phyloP scores from a whole-genome alignment of 352 stramenopile genomes.

The Aphanomyces astaci region DNA sequence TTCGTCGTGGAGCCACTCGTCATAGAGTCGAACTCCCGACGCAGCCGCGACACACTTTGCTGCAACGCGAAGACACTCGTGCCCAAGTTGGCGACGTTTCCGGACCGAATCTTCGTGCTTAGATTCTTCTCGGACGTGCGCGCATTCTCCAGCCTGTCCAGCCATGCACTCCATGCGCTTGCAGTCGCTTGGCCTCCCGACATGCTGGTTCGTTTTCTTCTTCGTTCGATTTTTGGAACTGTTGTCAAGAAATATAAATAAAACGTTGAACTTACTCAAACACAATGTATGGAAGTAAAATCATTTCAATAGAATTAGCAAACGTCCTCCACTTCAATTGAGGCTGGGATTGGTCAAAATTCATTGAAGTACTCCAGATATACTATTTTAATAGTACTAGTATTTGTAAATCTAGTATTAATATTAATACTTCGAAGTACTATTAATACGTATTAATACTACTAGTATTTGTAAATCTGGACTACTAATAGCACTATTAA shows the following conservation, averaged over 20 bases:
- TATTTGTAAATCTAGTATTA: no score
- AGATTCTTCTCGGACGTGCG: conserved; percentile 56
- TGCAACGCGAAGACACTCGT: conserved; percentile 80
- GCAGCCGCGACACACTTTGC: conserved; percentile 69
- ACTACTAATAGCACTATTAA: no score
- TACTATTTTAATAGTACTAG: no score
- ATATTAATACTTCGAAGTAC: no score
- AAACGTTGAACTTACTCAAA: background rate
- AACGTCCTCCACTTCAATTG: background rate
- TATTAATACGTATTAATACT: no score
- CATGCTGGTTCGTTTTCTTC: conserved; percentile 11
- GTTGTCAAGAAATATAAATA: background rate
- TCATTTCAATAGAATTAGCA: background rate
- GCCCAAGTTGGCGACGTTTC: conserved; percentile 50
- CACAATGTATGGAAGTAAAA: background rate
- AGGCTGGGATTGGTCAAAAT: background rate
- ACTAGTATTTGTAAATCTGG: no score
- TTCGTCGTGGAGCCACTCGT: conserved; percentile 11
- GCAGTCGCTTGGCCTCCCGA: conserved; percentile 28
- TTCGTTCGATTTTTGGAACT: background rate
- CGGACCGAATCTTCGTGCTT: conserved; percentile 53
- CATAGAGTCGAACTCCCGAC: conserved; percentile 69
- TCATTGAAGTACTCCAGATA: background rate
- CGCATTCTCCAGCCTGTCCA: conserved; percentile 74
- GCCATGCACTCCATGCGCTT: conserved; percentile 63